Percentiles rank a stretch among this genome's conserved stretches.
These are phyloP conservation scores for Claviceps capensis DNA, from an alignment of 2,329 filamentous ascomycete species.

Conservation along the genomic window DNA sequence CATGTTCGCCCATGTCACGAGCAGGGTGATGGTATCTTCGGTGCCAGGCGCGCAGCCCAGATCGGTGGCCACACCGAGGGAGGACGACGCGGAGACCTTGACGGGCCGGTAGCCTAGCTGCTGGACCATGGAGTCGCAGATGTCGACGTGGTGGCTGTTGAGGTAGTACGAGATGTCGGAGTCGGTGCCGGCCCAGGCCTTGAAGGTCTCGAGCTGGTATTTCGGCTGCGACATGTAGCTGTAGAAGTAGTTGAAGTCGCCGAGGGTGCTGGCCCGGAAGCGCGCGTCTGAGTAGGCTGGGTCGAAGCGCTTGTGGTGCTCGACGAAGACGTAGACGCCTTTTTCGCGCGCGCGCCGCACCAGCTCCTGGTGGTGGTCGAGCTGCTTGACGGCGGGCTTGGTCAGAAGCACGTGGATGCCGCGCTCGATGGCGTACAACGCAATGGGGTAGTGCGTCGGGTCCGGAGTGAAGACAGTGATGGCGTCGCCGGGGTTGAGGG, in stretches of 20 bases:
- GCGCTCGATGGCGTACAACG: slow-evolving; percentile 79
- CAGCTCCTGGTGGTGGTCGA: slow-evolving; percentile 66
- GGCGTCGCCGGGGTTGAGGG: slow-evolving; percentile 65
- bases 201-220: slow-evolving; percentile 85
- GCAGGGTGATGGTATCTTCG: slow-evolving; percentile 84
- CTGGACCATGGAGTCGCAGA: slow-evolving; percentile 83
- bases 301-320: slow-evolving; percentile 95
- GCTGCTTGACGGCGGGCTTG: slow-evolving; percentile 80
- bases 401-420: slow-evolving; percentile 86
- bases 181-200: slow-evolving; percentile 82
- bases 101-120: slow-evolving; percentile 58
- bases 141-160: slow-evolving; percentile 87
- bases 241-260: slow-evolving; percentile 98
- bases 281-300: slow-evolving; percentile 83
- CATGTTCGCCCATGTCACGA: slow-evolving; percentile 77
- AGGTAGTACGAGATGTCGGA: slow-evolving; percentile 94
- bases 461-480: slow-evolving; percentile 96
- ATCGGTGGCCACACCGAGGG: slow-evolving; percentile 62
- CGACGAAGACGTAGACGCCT: slow-evolving; percentile 80
- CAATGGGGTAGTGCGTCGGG: slow-evolving; percentile 84
- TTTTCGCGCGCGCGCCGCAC: slow-evolving; percentile 57
- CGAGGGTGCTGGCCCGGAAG: slow-evolving; percentile 59
- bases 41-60: slow-evolving; percentile 70
- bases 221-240: slow-evolving; percentile 92
- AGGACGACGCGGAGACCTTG: slow-evolving; percentile 64